These are phyloP conservation scores for Gliomastix tumulicola DNA, from an alignment of 2,329 filamentous ascomycete genomes.

Conservation along the genomic window DNA sequence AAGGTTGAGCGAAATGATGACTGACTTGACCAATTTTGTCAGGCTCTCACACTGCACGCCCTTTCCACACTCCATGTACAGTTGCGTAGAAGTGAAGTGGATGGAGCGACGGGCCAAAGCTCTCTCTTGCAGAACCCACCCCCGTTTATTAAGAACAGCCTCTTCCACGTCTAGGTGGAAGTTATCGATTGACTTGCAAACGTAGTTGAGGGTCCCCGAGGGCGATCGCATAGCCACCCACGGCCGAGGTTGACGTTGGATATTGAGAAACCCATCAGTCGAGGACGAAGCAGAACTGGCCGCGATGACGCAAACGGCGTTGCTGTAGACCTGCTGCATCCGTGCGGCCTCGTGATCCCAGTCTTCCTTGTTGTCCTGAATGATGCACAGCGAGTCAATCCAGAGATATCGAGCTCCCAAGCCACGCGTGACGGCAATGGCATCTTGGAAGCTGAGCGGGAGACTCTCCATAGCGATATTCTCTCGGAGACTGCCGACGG, in stretches of 20 bases:
- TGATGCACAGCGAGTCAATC: slow-evolving; percentile 37
- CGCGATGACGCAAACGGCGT: not conserved
- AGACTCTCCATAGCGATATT: too few species aligned
- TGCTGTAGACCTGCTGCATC: not conserved
- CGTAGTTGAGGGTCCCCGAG: not conserved
- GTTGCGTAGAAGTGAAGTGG: slow-evolving; percentile 12
- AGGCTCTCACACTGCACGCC: not conserved
- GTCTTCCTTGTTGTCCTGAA: slow-evolving; percentile 23
- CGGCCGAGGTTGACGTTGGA: not conserved
- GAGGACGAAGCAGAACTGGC: not conserved
- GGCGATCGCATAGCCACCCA: not conserved
- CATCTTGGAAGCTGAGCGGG: slow-evolving; percentile 31
- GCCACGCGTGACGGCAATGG: slow-evolving; percentile 35
- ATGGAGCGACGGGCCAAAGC: slow-evolving; percentile 15
- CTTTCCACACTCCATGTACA: not conserved
- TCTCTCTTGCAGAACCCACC: slow-evolving; percentile 21
- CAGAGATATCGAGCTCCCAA: slow-evolving; percentile 34
- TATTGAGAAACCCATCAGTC: not conserved
- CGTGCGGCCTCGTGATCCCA: not conserved
- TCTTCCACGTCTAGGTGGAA: not conserved
- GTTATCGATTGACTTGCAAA: not conserved
- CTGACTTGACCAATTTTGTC: not conserved
- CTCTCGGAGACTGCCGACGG: too few species aligned
- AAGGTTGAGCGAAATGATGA: too few species aligned
- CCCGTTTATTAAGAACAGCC: slow-evolving; percentile 2